Conservation (phyloP, 2,329 filamentous ascomycete genomes). For the Apiospora koreana region DNA sequence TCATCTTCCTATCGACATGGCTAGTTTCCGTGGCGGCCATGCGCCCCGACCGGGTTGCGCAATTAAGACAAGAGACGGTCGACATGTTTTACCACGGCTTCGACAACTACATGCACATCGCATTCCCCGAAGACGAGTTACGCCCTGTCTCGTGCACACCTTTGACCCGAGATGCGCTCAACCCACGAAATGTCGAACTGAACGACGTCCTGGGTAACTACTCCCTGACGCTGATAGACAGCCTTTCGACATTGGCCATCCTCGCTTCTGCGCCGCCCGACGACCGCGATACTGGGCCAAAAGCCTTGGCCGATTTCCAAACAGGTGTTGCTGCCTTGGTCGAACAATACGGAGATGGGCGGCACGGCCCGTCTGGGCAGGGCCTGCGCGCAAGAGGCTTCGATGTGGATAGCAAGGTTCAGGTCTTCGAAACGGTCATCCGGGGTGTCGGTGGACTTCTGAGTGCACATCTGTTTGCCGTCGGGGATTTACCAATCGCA, state of each 20-base stretch:
- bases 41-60: slow-evolving; percentile 54
- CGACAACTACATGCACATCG: slow-evolving; percentile 90
- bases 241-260: slow-evolving; percentile 89
- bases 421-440: slow-evolving; percentile 98
- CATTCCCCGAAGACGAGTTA: slow-evolving; percentile 95
- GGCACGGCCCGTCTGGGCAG: slow-evolving; percentile 64
- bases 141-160: slow-evolving; percentile 83
- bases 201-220: slow-evolving; percentile 98
- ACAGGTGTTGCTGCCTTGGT: slow-evolving; percentile 76
- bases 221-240: slow-evolving; percentile 93
- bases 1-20: slow-evolving; percentile 39
- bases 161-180: slow-evolving; percentile 77
- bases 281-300: slow-evolving; percentile 52
- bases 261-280: slow-evolving; percentile 73
- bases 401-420: slow-evolving; percentile 95
- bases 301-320: slow-evolving; percentile 76
- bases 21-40: slow-evolving; percentile 46
- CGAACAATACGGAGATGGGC: slow-evolving; percentile 83
- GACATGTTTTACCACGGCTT: slow-evolving; percentile 97
- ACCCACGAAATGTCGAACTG: slow-evolving; percentile 79
- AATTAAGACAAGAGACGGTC: slow-evolving; percentile 61
- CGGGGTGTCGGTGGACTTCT: slow-evolving; percentile 86
- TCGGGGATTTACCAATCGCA: slow-evolving; percentile 83
- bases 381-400: slow-evolving; percentile 80
- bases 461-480: slow-evolving; percentile 90